Percentiles rank a stretch among this genome's conserved stretches.
Evolutionary conservation across 2,329 filamentous ascomycete genomes (phyloP).

Genomic region (Apiospora arundinis): DNA sequence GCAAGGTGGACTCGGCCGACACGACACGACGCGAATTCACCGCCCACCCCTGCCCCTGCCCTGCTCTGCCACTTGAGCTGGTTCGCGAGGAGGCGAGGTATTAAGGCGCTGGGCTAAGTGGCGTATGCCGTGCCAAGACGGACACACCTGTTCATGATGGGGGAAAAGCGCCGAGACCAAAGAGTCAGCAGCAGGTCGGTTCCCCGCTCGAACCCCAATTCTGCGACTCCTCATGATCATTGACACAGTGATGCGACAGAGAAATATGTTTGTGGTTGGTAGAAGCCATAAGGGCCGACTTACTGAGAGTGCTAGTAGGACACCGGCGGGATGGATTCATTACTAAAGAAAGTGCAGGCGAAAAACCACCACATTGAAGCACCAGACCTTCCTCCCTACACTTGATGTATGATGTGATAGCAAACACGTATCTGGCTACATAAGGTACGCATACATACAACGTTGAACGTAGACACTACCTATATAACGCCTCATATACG

Average conservation of each 20-base stretch:
- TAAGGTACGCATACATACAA: too few relatives aligned
- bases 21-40: background rate
- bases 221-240: background rate
- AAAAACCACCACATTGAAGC: background rate
- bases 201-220: slow-evolving; percentile 14
- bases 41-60: background rate
- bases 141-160: background rate
- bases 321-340: background rate
- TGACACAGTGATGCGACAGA: slow-evolving; percentile 7
- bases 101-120: background rate
- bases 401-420: background rate
- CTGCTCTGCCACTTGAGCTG: background rate
- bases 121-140: slow-evolving; percentile 1
- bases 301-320: background rate
- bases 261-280: background rate
- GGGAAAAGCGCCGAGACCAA: slow-evolving; percentile 8
- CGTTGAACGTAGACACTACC: background rate
- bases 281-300: background rate
- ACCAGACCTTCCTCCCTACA: background rate
- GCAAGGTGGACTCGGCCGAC: background rate
- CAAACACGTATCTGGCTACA: background rate
- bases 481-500: background rate
- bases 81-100: background rate
- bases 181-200: background rate
- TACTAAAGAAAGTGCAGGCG: background rate